phyloP scores from a whole-genome alignment of 208 protist genomes.

The Crithidia expoeki region DNA sequence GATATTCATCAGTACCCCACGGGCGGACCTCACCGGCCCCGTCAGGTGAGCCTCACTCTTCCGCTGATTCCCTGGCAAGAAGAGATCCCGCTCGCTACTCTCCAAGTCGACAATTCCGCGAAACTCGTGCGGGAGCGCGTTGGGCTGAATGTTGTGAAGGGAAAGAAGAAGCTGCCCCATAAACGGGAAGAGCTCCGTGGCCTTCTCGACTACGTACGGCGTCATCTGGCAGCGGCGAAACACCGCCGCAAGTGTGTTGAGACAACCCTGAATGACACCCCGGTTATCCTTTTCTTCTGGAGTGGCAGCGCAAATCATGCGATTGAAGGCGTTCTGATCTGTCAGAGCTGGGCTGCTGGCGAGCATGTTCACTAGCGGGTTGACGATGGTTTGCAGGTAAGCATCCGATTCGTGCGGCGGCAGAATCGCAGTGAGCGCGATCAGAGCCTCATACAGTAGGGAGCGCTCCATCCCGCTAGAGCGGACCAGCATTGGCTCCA shows the following conservation, averaged over 20 bases:
- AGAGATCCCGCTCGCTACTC: slow-evolving; percentile 38
- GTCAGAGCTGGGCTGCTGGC: slow-evolving; percentile 25
- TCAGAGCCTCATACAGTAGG: slow-evolving; percentile 77
- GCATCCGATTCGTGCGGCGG: slow-evolving; percentile 43
- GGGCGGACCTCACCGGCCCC: slow-evolving; percentile 29
- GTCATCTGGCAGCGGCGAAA: slow-evolving; percentile 64
- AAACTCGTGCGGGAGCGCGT: slow-evolving; percentile 48
- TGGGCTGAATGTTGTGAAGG: slow-evolving; percentile 56
- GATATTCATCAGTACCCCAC: slow-evolving; percentile 47
- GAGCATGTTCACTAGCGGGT: slow-evolving; percentile 62
- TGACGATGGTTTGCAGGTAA: slow-evolving; percentile 59
- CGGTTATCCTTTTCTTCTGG: slow-evolving; percentile 33
- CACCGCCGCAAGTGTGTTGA: slow-evolving; percentile 62
- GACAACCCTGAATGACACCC: slow-evolving; percentile 40
- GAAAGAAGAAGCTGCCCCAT: slow-evolving; percentile 49
- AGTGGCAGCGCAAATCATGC: slow-evolving; percentile 40
- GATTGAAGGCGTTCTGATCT: slow-evolving; percentile 61
- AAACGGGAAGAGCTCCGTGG: slow-evolving; percentile 38
- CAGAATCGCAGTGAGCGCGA: slow-evolving; percentile 50
- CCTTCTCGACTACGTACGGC: slow-evolving; percentile 58
- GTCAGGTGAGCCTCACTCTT: slow-evolving; percentile 30
- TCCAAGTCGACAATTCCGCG: slow-evolving; percentile 48
- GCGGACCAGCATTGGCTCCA: slow-evolving; percentile 59
- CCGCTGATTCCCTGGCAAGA: slow-evolving; percentile 51
- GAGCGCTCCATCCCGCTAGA: slow-evolving; percentile 40